Conservation (phyloP, 2,329 filamentous ascomycete species). For the Fusarium tricinctum region DNA sequence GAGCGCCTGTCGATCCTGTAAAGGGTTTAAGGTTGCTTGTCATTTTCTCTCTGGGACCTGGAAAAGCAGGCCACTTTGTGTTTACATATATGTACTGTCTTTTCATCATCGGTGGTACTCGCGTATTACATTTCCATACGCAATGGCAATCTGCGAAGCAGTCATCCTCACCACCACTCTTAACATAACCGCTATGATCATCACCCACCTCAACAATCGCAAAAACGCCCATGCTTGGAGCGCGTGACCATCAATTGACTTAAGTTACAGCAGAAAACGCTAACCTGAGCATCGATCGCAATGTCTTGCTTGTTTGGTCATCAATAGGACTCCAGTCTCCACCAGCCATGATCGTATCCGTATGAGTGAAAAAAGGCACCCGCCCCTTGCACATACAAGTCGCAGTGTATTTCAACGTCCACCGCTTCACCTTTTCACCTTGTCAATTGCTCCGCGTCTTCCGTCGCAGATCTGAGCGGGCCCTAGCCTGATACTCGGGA, state of each 20-base stretch:
- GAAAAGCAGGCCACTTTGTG: constrained; percentile 39
- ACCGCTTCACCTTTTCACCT: constrained; percentile 36
- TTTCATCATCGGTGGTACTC: constrained; percentile 1
- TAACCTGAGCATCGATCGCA: constrained; percentile 11
- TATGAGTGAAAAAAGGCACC: constrained; percentile 11
- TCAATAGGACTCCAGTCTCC: constrained; percentile 27
- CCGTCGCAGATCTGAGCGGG: constrained; percentile 41
- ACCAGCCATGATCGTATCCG: constrained; percentile 39
- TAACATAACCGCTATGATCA: not conserved
- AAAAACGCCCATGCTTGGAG: not conserved
- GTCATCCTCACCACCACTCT: not conserved
- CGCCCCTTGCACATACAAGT: constrained; percentile 20
- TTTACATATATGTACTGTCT: not conserved
- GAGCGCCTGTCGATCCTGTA: constrained; percentile 16
- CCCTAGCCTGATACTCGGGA: constrained; percentile 37
- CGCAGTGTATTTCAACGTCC: constrained; percentile 9
- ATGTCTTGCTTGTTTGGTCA: constrained; percentile 16
- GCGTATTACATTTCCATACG: not conserved
- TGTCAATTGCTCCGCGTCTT: constrained; percentile 33
- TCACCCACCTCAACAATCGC: not conserved
- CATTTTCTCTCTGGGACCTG: constrained; percentile 30
- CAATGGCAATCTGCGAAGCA: not conserved
- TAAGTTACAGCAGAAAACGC: constrained; percentile 1
- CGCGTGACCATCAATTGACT: constrained; percentile 18
- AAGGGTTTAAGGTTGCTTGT: constrained; percentile 25